Conservation (phyloP, 306 rosid species). For the Mucuna pruriens region DNA sequence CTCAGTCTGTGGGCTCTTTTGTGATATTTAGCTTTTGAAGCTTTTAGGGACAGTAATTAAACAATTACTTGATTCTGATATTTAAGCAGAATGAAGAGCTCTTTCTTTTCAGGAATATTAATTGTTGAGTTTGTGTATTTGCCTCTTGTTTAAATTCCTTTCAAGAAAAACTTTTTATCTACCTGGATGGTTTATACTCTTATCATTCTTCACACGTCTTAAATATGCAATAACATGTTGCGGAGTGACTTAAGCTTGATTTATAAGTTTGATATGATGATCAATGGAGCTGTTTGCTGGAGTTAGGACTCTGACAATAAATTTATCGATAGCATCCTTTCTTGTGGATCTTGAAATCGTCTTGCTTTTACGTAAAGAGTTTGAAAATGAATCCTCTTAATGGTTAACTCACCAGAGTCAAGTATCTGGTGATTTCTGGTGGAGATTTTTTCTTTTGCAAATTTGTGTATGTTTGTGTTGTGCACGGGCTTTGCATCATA, state of each 20-base stretch:
- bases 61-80: neutral
- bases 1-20: neutral
- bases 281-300: neutral
- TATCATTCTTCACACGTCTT: neutral
- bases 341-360: slow-evolving; percentile 12
- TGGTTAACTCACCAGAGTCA: neutral
- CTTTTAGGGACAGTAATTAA: slow-evolving; percentile 7
- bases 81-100: neutral
- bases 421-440: too few relatives aligned
- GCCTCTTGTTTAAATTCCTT: neutral
- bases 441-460: too few relatives aligned
- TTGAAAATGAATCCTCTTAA: neutral
- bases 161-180: neutral
- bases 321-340: too few relatives aligned
- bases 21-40: neutral
- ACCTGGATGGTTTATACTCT: neutral
- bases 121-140: neutral
- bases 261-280: neutral
- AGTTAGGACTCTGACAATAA: neutral
- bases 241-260: neutral
- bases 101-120: neutral
- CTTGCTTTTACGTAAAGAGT: slow-evolving; percentile 10
- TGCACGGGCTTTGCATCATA: too few relatives aligned
- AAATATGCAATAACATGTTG: neutral
- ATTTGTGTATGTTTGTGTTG: too few relatives aligned